These are phyloP conservation scores for Irpex sp. DNA, from an alignment of 1,284 basidiomycete species.

Conservation along the genomic window DNA sequence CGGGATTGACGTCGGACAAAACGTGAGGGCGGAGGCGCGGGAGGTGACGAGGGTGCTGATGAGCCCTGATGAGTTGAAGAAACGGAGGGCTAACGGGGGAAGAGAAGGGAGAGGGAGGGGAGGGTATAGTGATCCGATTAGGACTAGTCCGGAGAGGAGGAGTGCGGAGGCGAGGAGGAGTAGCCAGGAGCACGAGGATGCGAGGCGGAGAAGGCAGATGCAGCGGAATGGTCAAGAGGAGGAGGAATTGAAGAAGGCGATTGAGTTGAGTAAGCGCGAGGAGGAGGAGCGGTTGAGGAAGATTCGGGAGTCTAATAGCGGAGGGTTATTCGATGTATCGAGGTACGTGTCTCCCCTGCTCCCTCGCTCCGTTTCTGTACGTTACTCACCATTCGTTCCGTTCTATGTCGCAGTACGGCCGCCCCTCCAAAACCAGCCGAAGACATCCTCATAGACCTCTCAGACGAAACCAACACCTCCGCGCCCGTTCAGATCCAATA, in stretches of 20 bases:
- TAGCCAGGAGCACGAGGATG: constrained; percentile 41
- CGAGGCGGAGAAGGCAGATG: constrained; percentile 41
- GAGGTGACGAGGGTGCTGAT: constrained; percentile 92
- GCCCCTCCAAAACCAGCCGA: constrained; percentile 4
- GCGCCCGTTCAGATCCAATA: constrained; percentile 35
- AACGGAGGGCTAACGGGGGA: constrained; percentile 55
- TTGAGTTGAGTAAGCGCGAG: constrained; percentile 82
- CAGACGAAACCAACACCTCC: constrained; percentile 13
- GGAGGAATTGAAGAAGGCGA: constrained; percentile 69
- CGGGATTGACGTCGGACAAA: constrained; percentile 92
- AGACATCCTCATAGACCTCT: constrained; percentile 23
- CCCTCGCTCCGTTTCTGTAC: not conserved
- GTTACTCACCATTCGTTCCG: too few relatives aligned
- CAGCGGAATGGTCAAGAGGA: constrained; percentile 71
- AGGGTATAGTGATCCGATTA: not conserved
- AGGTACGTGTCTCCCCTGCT: not conserved
- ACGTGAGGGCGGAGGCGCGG: constrained; percentile 97
- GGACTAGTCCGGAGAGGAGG: not conserved
- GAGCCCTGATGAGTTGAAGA: constrained; percentile 80
- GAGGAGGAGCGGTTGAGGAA: constrained; percentile 66
- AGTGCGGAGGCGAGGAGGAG: constrained; percentile 32
- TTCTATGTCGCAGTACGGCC: not conserved
- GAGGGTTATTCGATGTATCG: not conserved
- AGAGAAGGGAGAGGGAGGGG: constrained; percentile 25
- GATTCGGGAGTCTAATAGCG: not conserved